phyloP scores from a whole-genome alignment of 192 early-diverging fungal species.

The Phlyctochytrium arcticum region DNA sequence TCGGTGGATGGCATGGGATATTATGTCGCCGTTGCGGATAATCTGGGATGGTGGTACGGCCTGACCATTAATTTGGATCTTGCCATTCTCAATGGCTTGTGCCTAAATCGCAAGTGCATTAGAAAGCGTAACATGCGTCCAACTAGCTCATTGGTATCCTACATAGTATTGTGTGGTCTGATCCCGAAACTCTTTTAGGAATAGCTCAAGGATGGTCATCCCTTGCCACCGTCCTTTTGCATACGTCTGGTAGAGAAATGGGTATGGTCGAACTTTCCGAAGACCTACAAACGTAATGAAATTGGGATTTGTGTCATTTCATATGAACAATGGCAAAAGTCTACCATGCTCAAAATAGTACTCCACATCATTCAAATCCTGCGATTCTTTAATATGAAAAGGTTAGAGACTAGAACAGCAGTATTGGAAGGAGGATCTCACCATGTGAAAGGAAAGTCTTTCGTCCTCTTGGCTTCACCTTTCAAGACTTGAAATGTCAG shows the following conservation, averaged over 20 bases:
- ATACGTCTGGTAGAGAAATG: conserved; percentile 72
- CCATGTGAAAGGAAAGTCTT: background rate
- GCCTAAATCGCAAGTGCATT: conserved; percentile 32
- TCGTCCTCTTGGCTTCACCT: background rate
- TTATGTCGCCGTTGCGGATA: conserved; percentile 72
- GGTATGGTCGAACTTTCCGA: conserved; percentile 85
- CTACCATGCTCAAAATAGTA: conserved; percentile 62
- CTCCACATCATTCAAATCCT: conserved; percentile 26
- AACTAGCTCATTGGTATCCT: too few relatives aligned
- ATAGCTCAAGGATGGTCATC: conserved; percentile 72
- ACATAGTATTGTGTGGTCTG: conserved; percentile 77
- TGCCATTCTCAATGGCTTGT: conserved; percentile 72
- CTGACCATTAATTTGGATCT: conserved; percentile 76
- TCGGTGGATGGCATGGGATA: conserved; percentile 82
- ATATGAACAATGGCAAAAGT: background rate
- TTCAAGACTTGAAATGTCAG: too few relatives aligned
- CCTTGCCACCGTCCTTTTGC: conserved; percentile 81
- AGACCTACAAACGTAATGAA: conserved; percentile 53
- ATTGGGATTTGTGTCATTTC: too few relatives aligned
- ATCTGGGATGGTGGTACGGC: conserved; percentile 52
- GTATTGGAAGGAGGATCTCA: background rate
- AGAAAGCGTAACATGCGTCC: background rate
- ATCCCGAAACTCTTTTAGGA: conserved; percentile 85
- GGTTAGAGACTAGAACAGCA: background rate
- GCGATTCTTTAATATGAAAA: background rate